These are phyloP conservation scores for Tulasnella calospora DNA, from an alignment of 768 basidiomycete species.

Conservation along the genomic window DNA sequence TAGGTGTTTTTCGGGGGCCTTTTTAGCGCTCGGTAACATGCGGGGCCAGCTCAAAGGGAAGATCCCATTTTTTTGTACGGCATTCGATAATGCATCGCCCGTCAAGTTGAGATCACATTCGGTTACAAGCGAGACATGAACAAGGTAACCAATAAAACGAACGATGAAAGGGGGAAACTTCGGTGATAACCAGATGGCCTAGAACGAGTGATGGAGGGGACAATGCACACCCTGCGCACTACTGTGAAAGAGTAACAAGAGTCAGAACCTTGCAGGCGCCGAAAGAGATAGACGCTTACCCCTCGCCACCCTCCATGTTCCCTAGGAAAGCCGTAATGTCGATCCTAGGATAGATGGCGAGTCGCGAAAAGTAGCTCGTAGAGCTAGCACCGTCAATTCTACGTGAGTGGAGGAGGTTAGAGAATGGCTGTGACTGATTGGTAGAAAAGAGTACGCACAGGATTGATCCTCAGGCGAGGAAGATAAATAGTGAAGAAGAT, in stretches of 20 bases:
- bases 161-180: background rate
- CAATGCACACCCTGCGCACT: constrained; percentile 22
- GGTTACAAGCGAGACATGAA: background rate
- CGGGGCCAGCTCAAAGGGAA: background rate
- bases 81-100: background rate
- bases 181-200: background rate
- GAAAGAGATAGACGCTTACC: constrained; percentile 1
- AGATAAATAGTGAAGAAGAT: background rate
- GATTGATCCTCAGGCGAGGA: background rate
- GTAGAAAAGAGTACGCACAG: background rate
- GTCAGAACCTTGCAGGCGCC: background rate
- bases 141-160: background rate
- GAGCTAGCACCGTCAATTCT: background rate
- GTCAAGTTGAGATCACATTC: background rate
- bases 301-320: constrained; percentile 27
- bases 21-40: background rate
- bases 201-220: background rate
- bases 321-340: background rate
- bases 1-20: background rate
- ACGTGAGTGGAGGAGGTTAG: background rate
- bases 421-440: background rate
- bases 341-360: constrained; percentile 18
- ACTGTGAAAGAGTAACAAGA: background rate
- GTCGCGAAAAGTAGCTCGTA: constrained; percentile 21
- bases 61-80: background rate